These are phyloP conservation scores for Tetragonia tetragonoides DNA, from an alignment of 148 eudicot species.

Conservation along the genomic window DNA sequence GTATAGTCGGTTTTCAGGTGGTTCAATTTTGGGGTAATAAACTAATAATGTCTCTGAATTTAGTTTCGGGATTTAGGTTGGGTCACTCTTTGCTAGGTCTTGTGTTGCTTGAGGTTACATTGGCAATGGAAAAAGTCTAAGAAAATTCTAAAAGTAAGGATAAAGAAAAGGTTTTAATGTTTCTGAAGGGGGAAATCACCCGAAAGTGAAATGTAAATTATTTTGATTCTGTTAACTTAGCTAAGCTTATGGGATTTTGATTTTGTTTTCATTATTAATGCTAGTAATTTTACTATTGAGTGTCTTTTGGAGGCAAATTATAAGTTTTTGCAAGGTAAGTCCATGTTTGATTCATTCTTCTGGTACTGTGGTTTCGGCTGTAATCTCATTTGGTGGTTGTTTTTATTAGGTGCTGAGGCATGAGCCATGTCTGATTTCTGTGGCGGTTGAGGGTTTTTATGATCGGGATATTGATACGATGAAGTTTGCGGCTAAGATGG, in stretches of 20 bases:
- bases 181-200: too few species aligned
- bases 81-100: too few species aligned
- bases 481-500: slow-evolving; percentile 79
- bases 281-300: not conserved
- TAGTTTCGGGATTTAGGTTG: too few species aligned
- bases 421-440: slow-evolving; percentile 62
- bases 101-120: too few species aligned
- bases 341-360: not conserved
- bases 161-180: not conserved
- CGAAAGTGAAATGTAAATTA: too few species aligned
- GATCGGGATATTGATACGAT: slow-evolving; percentile 85
- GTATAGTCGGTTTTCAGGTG: too few species aligned
- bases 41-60: too few species aligned
- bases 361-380: not conserved
- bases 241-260: not conserved
- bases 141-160: not conserved
- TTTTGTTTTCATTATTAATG: too few species aligned
- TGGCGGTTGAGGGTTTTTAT: slow-evolving; percentile 89
- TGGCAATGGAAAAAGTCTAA: not conserved
- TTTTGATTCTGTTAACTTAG: not conserved
- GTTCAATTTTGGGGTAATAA: too few species aligned
- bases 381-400: not conserved
- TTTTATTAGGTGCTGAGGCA: slow-evolving; percentile 49
- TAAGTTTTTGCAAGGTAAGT: not conserved
- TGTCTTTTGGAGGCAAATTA: not conserved